phyloP scores from a whole-genome alignment of 495 filamentous ascomycete genomes.

The Articulospora tetracladia region DNA sequence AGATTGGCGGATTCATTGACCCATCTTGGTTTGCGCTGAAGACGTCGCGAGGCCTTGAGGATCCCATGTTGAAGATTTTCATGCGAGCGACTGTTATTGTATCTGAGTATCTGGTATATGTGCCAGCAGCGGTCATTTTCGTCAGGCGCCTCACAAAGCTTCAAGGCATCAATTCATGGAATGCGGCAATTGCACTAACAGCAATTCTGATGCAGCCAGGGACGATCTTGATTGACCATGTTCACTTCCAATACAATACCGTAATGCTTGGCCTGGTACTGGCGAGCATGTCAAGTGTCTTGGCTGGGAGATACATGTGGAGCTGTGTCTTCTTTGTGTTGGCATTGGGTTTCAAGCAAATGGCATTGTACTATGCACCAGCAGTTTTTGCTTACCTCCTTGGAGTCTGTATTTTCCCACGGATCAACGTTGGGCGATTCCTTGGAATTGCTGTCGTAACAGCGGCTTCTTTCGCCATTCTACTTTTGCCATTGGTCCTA shows the following conservation, averaged over 20 bases:
- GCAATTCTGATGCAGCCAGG: conserved; percentile 91
- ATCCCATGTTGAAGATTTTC: conserved; percentile 78
- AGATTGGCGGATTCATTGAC: conserved; percentile 75
- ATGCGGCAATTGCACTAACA: conserved; percentile 75
- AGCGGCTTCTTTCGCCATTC: conserved; percentile 63
- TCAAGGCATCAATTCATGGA: conserved; percentile 68
- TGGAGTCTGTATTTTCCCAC: conserved; percentile 76
- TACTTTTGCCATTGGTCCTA: conserved; percentile 69
- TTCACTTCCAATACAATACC: conserved; percentile 99
- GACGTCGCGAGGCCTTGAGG: conserved; percentile 75
- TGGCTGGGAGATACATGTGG: conserved; percentile 83
- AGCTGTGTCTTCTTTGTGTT: conserved; percentile 90
- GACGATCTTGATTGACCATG: conserved; percentile 90
- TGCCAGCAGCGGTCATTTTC: conserved; percentile 82
- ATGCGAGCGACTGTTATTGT: conserved; percentile 89
- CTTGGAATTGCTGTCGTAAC: conserved; percentile 72
- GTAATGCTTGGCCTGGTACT: conserved; percentile 92
- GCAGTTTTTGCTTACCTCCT: conserved; percentile 88
- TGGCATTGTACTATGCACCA: conserved; percentile 96
- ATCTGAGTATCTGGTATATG: conserved; percentile 85
- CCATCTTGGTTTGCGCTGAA: conserved; percentile 87
- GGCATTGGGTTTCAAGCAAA: conserved; percentile 93
- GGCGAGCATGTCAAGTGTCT: conserved; percentile 81
- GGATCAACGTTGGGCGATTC: conserved; percentile 64
- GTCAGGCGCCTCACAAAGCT: conserved; percentile 71